phyloP scores from a whole-genome alignment of 1,139 yeast genomes.

The Hyphopichia buzzinii region DNA sequence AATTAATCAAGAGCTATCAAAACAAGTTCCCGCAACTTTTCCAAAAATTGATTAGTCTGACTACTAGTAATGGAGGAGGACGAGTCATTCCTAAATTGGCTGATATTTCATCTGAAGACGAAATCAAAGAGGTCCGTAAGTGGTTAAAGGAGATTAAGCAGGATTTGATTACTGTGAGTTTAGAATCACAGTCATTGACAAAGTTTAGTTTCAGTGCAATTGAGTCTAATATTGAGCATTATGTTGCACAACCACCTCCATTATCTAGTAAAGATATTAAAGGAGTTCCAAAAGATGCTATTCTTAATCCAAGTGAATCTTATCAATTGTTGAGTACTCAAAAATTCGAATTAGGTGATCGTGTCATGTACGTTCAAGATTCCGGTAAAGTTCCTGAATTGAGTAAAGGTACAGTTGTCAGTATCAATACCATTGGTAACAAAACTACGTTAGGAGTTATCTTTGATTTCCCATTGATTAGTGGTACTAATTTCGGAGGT shows the following conservation, averaged over 20 bases:
- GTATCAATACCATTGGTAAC: slow-evolving; percentile 64
- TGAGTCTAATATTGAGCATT: slow-evolving; percentile 60
- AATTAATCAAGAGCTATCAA: slow-evolving; percentile 61
- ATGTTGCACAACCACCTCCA: slow-evolving; percentile 40
- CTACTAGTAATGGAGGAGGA: slow-evolving; percentile 11
- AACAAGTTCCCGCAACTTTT: slow-evolving; percentile 62
- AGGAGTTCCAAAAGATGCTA: slow-evolving; percentile 84
- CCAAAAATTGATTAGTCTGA: slow-evolving; percentile 28
- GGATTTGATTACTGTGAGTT: slow-evolving; percentile 60
- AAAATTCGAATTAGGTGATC: slow-evolving; percentile 80
- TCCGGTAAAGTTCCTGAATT: slow-evolving; percentile 89
- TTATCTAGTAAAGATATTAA: slow-evolving; percentile 57
- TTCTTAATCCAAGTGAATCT: slow-evolving; percentile 74
- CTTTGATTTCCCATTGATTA: slow-evolving; percentile 79
- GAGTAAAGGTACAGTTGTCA: slow-evolving; percentile 88
- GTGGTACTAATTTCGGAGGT: slow-evolving; percentile 81
- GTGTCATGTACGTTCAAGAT: slow-evolving; percentile 81
- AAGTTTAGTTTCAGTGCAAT: slow-evolving; percentile 63
- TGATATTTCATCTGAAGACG: slow-evolving; percentile 23
- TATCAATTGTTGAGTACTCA: slow-evolving; percentile 73
- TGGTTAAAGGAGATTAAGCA: slow-evolving; percentile 63
- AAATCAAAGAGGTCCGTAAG: slow-evolving; percentile 41
- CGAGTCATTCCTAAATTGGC: slow-evolving; percentile 29
- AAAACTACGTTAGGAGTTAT: slow-evolving; percentile 64
- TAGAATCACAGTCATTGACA: slow-evolving; percentile 80